phyloP scores from a whole-genome alignment of 257 asterid genomes.

The Lithospermum erythrorhizon region DNA sequence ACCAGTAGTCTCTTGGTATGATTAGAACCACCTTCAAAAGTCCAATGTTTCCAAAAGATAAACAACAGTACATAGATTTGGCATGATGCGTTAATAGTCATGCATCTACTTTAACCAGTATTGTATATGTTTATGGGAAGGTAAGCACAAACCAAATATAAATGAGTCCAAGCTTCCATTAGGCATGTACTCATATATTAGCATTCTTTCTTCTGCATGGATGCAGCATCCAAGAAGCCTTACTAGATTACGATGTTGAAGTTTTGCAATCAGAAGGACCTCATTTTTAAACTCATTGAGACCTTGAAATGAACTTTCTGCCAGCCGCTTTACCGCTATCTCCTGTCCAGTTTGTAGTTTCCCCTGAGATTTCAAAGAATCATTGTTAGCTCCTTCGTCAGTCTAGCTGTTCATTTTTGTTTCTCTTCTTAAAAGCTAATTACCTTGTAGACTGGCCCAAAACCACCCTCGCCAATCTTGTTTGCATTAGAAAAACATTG shows the following conservation, averaged over 20 bases:
- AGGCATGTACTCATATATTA: constrained; percentile 14
- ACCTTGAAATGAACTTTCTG: constrained; percentile 10
- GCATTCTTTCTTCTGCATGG: constrained; percentile 11
- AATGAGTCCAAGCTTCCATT: constrained; percentile 12
- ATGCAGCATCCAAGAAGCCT: constrained; percentile 14
- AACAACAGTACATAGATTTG: not conserved
- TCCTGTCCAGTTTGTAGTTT: constrained; percentile 11
- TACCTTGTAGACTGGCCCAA: constrained; percentile 16
- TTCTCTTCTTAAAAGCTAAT: not conserved
- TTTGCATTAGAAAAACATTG: constrained; percentile 6
- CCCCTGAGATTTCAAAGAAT: constrained; percentile 8
- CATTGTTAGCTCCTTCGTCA: not conserved
- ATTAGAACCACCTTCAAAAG: not conserved
- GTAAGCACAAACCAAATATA: constrained; percentile 10
- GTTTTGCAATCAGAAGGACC: constrained; percentile 13
- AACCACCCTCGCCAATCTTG: constrained; percentile 19
- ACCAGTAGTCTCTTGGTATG: constrained; percentile 1
- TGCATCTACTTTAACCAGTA: not conserved
- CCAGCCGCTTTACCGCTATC: constrained; percentile 14
- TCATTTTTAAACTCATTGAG: constrained; percentile 11
- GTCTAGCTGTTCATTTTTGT: not conserved
- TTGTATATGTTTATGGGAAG: not conserved
- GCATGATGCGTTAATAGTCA: not conserved
- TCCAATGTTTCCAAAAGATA: constrained; percentile 8
- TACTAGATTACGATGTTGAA: constrained; percentile 17